Conservation (phyloP, 2,329 filamentous ascomycete species). For the Didymella pinodella region DNA sequence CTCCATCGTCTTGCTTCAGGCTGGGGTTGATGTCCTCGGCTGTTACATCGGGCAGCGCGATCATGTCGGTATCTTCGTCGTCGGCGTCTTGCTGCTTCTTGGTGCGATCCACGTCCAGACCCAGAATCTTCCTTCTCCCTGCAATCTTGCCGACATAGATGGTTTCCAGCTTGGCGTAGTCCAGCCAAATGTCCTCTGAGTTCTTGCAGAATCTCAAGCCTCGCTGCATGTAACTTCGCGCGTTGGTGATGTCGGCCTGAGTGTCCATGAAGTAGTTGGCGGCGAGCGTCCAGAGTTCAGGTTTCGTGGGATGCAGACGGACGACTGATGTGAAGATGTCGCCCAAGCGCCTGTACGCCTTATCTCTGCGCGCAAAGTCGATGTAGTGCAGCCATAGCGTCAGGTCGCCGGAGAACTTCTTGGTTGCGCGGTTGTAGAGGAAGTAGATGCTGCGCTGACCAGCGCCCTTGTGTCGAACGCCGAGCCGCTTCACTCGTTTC, state of each 20-base stretch:
- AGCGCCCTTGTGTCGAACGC: conserved; percentile 73
- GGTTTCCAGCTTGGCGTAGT: conserved; percentile 92
- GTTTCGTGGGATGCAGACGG: conserved; percentile 83
- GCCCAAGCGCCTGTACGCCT: conserved; percentile 67
- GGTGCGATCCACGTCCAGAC: conserved; percentile 61
- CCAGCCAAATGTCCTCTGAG: conserved; percentile 79
- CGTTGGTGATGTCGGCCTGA: conserved; percentile 86
- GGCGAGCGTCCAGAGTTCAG: conserved; percentile 83
- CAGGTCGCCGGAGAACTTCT: conserved; percentile 82
- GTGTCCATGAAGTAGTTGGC: conserved; percentile 80
- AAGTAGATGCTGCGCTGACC: conserved; percentile 86
- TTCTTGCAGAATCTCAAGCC: conserved; percentile 88
- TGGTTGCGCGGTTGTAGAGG: conserved; percentile 85
- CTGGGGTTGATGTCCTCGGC: conserved; percentile 68
- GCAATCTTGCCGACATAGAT: conserved; percentile 87
- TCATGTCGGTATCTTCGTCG: conserved; percentile 61
- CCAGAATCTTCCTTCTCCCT: conserved; percentile 72
- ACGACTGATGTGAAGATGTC: conserved; percentile 73
- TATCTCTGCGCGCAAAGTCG: conserved; percentile 75
- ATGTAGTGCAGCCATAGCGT: conserved; percentile 91
- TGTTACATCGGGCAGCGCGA: conserved; percentile 66
- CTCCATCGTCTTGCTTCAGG: conserved; percentile 58
- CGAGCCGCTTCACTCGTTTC: conserved; percentile 83
- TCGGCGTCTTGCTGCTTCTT: conserved; percentile 54
- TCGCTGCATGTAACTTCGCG: conserved; percentile 85